Evolutionary conservation across 148 eudicot genomes (phyloP).

Genomic region (Oxyria digyna): DNA sequence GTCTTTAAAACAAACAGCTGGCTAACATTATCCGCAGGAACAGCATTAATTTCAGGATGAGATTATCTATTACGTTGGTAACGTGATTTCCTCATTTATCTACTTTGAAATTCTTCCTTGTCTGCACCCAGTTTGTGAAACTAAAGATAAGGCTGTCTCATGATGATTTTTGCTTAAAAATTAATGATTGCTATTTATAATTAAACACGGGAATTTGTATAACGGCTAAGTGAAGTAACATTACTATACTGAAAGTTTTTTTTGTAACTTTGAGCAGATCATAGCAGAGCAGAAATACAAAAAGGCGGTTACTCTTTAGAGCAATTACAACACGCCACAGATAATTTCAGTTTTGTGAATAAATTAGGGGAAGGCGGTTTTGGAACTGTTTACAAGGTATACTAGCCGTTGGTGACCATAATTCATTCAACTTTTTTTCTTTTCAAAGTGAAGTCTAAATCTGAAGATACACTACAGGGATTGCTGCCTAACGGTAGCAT

Average conservation of each 20-base stretch:
- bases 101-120: neutral
- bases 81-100: neutral
- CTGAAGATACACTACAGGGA: constrained; percentile 15
- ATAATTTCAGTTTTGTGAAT: constrained; percentile 12
- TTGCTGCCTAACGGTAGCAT: constrained; percentile 18
- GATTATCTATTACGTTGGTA: neutral
- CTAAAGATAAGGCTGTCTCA: neutral
- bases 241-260: neutral
- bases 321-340: constrained; percentile 2
- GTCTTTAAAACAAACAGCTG: neutral
- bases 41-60: constrained; percentile 5
- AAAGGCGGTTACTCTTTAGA: neutral
- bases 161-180: neutral
- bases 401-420: neutral
- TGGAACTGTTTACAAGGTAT: constrained; percentile 50
- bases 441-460: neutral
- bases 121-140: neutral
- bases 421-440: neutral
- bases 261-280: neutral
- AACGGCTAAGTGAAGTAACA: neutral
- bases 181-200: neutral
- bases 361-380: constrained; percentile 60
- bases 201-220: neutral
- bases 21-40: neutral
- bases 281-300: neutral